Evolutionary conservation across 2,329 filamentous ascomycete species (phyloP).

Genomic region (Capronia coronata): DNA sequence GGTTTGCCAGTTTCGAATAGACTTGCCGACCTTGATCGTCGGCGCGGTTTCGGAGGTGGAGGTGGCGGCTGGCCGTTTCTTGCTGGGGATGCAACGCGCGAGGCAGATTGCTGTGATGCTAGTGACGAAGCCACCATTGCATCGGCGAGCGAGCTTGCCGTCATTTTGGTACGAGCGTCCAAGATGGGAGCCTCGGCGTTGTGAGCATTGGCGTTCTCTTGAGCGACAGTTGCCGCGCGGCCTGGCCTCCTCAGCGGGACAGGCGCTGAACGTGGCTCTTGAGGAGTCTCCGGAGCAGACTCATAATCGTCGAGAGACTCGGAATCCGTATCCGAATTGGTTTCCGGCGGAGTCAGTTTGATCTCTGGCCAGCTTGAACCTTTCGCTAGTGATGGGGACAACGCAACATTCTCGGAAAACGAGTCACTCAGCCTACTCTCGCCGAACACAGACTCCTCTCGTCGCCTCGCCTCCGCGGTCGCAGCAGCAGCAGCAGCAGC

Average conservation of each 20-base stretch:
- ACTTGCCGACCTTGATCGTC: slow-evolving; percentile 35
- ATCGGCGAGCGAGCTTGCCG: slow-evolving; percentile 39
- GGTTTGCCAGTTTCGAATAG: slow-evolving; percentile 29
- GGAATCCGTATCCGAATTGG: slow-evolving; percentile 19
- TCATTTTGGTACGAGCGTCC: slow-evolving; percentile 19
- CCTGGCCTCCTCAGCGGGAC: slow-evolving; percentile 9
- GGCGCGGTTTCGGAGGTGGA: slow-evolving; percentile 37
- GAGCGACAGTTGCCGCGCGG: slow-evolving; percentile 14
- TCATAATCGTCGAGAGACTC: not conserved
- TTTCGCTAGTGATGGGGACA: not conserved
- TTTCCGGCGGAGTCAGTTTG: slow-evolving; percentile 15
- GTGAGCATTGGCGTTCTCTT: slow-evolving; percentile 6
- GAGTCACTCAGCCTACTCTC: slow-evolving; percentile 8
- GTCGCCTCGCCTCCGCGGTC: slow-evolving; percentile 9
- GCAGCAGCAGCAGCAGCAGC: too few species aligned
- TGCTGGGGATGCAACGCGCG: slow-evolving; percentile 35
- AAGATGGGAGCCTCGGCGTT: slow-evolving; percentile 4
- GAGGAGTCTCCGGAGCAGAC: not conserved
- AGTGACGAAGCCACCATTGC: slow-evolving; percentile 45
- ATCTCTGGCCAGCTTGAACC: slow-evolving; percentile 7
- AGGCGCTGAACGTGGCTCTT: slow-evolving; percentile 13
- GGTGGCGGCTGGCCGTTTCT: slow-evolving; percentile 28
- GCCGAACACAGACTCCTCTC: slow-evolving; percentile 11
- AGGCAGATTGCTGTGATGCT: slow-evolving; percentile 39
- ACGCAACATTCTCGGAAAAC: not conserved